Evolutionary conservation across 306 rosid species (phyloP).

Genomic region (Glycine soja): DNA sequence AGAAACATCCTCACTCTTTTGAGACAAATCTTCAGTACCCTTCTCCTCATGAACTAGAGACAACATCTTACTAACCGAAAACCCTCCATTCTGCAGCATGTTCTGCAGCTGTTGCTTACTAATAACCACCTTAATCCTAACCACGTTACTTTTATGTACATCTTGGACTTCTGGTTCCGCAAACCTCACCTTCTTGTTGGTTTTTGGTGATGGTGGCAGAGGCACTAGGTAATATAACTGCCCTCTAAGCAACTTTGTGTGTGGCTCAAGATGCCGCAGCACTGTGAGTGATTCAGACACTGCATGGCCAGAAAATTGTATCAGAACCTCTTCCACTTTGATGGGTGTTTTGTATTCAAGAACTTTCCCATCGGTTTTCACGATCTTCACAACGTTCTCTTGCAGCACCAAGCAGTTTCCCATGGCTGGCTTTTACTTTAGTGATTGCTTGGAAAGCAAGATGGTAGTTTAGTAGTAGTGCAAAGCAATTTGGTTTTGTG

Average conservation of each 20-base stretch:
- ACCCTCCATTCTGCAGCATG: slow-evolving; percentile 67
- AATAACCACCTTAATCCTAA: slow-evolving; percentile 79
- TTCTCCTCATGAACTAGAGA: slow-evolving; percentile 52
- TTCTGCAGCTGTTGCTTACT: slow-evolving; percentile 70
- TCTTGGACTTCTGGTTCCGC: slow-evolving; percentile 62
- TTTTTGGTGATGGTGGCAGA: slow-evolving; percentile 51
- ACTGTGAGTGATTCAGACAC: slow-evolving; percentile 62
- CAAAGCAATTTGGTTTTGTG: slow-evolving; percentile 3
- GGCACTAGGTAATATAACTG: slow-evolving; percentile 69
- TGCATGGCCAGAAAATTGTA: slow-evolving; percentile 71
- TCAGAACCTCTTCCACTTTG: slow-evolving; percentile 61
- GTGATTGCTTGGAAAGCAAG: slow-evolving; percentile 21
- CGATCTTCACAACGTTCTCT: slow-evolving; percentile 61
- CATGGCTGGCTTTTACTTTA: slow-evolving; percentile 50
- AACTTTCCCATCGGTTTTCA: slow-evolving; percentile 79
- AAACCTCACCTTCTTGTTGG: slow-evolving; percentile 72
- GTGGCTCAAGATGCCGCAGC: slow-evolving; percentile 61
- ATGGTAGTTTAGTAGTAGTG: neutral
- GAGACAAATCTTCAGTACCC: slow-evolving; percentile 25
- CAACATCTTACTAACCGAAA: slow-evolving; percentile 62
- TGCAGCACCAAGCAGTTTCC: slow-evolving; percentile 79
- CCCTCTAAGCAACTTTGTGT: slow-evolving; percentile 57
- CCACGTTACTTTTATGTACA: slow-evolving; percentile 53
- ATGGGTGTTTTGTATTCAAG: slow-evolving; percentile 76
- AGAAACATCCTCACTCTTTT: slow-evolving; percentile 20